Percentiles rank a stretch among this genome's conserved stretches.
These are phyloP conservation scores for Macadamia tetraphylla DNA, from an alignment of 164 flowering plant genomes.

Conservation along the genomic window DNA sequence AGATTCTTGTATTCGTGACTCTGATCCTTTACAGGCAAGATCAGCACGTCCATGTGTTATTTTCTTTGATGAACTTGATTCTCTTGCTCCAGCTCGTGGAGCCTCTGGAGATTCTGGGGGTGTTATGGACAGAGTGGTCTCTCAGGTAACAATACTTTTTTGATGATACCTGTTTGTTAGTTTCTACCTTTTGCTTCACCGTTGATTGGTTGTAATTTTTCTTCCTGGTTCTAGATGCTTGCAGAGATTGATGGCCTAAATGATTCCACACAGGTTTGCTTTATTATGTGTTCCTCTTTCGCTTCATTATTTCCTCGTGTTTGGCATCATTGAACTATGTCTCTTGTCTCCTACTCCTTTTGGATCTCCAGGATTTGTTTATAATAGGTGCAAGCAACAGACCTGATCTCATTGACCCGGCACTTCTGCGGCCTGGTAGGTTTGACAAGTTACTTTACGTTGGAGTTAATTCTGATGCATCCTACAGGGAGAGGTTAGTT, in stretches of 20 bases:
- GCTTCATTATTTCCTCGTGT: not conserved
- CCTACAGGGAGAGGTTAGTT: constrained; percentile 73
- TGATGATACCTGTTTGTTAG: not conserved
- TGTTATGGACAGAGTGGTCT: constrained; percentile 97
- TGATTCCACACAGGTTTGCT: constrained; percentile 78
- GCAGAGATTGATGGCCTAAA: constrained; percentile 96
- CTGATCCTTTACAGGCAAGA: constrained; percentile 56
- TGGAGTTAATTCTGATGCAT: constrained; percentile 81
- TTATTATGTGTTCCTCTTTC: constrained; percentile 2
- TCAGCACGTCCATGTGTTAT: constrained; percentile 97
- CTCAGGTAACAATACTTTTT: constrained; percentile 52
- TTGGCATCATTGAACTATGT: constrained; percentile 13
- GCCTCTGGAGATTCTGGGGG: constrained; percentile 99
- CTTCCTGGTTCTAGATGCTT: constrained; percentile 65
- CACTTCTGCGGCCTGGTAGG: constrained; percentile 91
- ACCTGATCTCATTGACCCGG: constrained; percentile 95
- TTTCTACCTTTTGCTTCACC: constrained; percentile 1
- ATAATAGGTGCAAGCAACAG: constrained; percentile 96
- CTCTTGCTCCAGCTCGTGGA: constrained; percentile 99
- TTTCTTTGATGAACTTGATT: constrained; percentile 95
- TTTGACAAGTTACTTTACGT: constrained; percentile 92
- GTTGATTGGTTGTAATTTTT: constrained; percentile 1
- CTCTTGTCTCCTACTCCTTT: not conserved
- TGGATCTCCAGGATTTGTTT: constrained; percentile 63
- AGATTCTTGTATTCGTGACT: constrained; percentile 1